A percentile compares a stretch with the other conserved stretches of the same genome.
phyloP scores from a whole-genome alignment of 208 protist genomes.

The Tritrichomonas musculus region DNA sequence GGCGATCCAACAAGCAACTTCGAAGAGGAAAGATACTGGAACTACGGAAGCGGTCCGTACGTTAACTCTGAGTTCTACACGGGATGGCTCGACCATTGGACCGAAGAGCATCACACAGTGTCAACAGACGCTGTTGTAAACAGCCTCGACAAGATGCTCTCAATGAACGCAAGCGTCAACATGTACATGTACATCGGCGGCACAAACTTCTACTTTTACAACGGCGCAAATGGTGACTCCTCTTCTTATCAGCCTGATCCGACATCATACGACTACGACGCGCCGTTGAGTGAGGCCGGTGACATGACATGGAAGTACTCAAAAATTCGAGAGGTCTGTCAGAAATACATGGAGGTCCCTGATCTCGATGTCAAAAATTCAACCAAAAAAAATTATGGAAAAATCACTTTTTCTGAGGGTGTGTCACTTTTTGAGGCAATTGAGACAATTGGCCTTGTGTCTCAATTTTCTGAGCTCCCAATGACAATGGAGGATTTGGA shows the following conservation, averaged over 20 bases:
- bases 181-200: constrained; percentile 33
- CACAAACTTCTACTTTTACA: constrained; percentile 49
- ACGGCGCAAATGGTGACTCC: constrained; percentile 18
- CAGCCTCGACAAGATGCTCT: not conserved
- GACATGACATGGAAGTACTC: too few species aligned
- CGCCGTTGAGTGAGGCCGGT: constrained; percentile 47
- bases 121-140: not conserved
- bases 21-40: not conserved
- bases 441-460: too few species aligned
- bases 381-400: too few species aligned
- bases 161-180: not conserved
- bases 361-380: too few species aligned
- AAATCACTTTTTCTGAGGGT: too few species aligned
- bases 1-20: not conserved
- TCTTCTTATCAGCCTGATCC: not conserved
- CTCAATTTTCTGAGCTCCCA: too few species aligned
- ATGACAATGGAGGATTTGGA: too few species aligned
- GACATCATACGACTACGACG: constrained; percentile 52
- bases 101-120: too few species aligned
- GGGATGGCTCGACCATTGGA: constrained; percentile 49
- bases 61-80: constrained; percentile 52
- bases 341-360: too few species aligned
- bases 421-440: too few species aligned
- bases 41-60: constrained; percentile 26
- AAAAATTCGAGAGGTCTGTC: too few species aligned